Evolutionary conservation across 2,329 filamentous ascomycete genomes (phyloP).

Genomic region (Alternaria arborescens): DNA sequence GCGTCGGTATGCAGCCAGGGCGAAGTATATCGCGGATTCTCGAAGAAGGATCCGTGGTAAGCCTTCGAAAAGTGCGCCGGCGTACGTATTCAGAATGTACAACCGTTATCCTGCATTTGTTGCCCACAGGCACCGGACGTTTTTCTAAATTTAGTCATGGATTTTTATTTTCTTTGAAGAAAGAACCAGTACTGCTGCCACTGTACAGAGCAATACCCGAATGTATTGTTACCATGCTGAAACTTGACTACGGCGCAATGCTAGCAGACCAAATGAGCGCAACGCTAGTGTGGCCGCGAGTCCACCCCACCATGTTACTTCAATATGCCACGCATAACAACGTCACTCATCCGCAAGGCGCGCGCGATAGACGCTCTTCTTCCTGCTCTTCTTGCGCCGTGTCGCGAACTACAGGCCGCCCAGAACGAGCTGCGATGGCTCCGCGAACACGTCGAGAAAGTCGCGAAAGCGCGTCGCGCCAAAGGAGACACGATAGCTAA

Average conservation of each 20-base stretch:
- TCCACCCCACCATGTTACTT: conserved; percentile 7
- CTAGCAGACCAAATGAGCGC: neutral
- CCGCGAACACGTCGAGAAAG: conserved; percentile 60
- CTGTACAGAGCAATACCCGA: too few species aligned
- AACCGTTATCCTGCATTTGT: too few species aligned
- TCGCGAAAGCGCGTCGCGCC: conserved; percentile 31
- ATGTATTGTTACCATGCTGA: neutral
- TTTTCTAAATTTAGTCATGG: too few species aligned
- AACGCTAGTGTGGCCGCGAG: conserved; percentile 7
- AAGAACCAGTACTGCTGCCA: too few species aligned
- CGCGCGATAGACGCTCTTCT: conserved; percentile 64
- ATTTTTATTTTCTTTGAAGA: too few species aligned
- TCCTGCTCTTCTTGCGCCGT: conserved; percentile 68
- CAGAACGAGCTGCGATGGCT: conserved; percentile 79
- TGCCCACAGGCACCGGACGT: too few species aligned
- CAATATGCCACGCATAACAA: conserved; percentile 66
- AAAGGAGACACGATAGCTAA: conserved; percentile 29
- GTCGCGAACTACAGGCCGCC: conserved; percentile 69
- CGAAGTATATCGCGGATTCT: too few species aligned
- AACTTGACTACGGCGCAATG: neutral
- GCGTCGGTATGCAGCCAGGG: too few species aligned
- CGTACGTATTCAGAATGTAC: too few species aligned
- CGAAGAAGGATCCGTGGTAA: too few species aligned
- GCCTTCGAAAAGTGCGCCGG: too few species aligned
- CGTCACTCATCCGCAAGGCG: conserved; percentile 65